Evolutionary conservation across 1,284 basidiomycete species (phyloP), one percentile per base, ranked within the genome.

Genomic region (Ganoderma multipileum): DNA sequence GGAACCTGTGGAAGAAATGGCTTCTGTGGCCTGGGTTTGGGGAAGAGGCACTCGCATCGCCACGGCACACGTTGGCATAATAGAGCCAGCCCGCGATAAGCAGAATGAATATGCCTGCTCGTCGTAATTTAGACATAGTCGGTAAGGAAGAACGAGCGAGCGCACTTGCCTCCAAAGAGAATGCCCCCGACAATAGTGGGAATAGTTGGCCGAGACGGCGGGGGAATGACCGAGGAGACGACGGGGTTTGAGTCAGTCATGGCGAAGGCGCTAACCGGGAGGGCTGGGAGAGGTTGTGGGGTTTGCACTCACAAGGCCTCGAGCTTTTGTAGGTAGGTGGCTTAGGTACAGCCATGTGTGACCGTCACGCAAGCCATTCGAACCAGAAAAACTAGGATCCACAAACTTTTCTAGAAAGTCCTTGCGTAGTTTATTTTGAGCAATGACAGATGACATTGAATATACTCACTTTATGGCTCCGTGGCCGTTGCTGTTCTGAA

Each of bases 81-180:
- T 66, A 66, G 42, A 69, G 55, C 2, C 63, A 44, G 3, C n/a
- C 38, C 23, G n/a, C 23, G 14, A 69, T 16, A 26, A 65, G 36
- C 4, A 42, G 9, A 12, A 70, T 16, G 57, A 71, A 64, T 16
- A 59, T 18, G 11, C 42, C 68, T 70, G 63, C 30, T 8, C 3
- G 41, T 4, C 2, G 12, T 39, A 18, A 12, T 14, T 65, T 57
- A 68, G 63, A 14, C 12, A 23, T n/a, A n/a, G 33, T 39, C 16
- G 2, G 11, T 3, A 12, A 12, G 20, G 11, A 20, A 16, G 23
- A 20, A 14, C 1, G 41, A 36, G 50, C 8, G 50, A 33, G 11
- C 8, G 3, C 33, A 50, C 67, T 33, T 1, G 65, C 67, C 54
- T 38, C 67, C 67, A 26, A 68, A 68, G 11, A 65, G 20, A 14